Percentiles rank a stretch among this genome's conserved stretches.
Evolutionary conservation across 352 stramenopile genomes (phyloP).

Genomic region (Globisporangium camurandrum): DNA sequence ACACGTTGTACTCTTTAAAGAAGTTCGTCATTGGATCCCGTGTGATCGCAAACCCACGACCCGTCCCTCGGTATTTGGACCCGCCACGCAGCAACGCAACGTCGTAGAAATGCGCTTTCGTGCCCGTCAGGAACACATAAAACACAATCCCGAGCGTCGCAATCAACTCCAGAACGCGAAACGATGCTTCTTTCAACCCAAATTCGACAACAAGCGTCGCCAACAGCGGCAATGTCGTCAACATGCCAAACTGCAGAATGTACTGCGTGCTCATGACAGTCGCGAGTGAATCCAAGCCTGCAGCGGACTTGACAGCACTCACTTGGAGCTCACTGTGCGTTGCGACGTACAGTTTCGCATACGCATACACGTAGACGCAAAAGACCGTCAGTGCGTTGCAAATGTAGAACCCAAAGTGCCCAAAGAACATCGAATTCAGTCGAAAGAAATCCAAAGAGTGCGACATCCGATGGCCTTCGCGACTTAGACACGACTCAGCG

Average conservation of each 20-base stretch:
- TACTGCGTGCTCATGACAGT: constrained; percentile 85
- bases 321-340: constrained; percentile 59
- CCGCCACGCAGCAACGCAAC: constrained; percentile 76
- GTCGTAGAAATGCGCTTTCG: constrained; percentile 84
- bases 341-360: constrained; percentile 76
- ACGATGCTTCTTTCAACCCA: constrained; percentile 55
- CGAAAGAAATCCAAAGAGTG: constrained; percentile 78
- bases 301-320: constrained; percentile 50
- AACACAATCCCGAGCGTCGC: constrained; percentile 79
- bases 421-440: constrained; percentile 87
- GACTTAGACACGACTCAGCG: constrained; percentile 74
- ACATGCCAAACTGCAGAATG: constrained; percentile 80
- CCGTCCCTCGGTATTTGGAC: constrained; percentile 82
- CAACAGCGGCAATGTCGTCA: constrained; percentile 75
- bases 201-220: constrained; percentile 77
- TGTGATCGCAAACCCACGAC: constrained; percentile 82
- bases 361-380: constrained; percentile 83
- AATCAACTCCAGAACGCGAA: constrained; percentile 77
- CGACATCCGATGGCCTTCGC: constrained; percentile 72
- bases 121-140: constrained; percentile 84
- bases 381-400: constrained; percentile 82
- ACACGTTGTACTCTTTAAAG: constrained; percentile 84
- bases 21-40: constrained; percentile 84
- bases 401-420: constrained; percentile 87
- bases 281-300: constrained; percentile 52